Evolutionary conservation across 306 rosid species (phyloP).

Genomic region (Prunus salicina): DNA sequence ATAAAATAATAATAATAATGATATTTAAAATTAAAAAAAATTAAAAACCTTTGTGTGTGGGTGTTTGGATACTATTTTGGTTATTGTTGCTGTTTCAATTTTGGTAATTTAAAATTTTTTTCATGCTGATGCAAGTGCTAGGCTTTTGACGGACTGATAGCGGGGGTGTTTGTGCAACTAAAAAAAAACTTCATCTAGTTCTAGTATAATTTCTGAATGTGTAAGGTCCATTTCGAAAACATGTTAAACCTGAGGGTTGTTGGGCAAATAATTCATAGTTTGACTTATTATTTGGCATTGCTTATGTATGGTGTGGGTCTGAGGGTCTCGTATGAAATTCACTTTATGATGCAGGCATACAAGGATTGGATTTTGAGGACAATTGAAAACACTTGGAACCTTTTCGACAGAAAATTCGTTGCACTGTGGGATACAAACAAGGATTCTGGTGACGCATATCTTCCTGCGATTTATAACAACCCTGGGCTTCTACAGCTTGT

Average conservation of each 20-base stretch:
- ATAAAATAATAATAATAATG: no score
- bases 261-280: not conserved
- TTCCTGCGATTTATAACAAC: constrained; percentile 68
- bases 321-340: constrained; percentile 8
- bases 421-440: constrained; percentile 75
- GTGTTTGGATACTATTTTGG: not conserved
- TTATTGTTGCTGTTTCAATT: not conserved
- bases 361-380: constrained; percentile 87
- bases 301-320: not conserved
- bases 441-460: constrained; percentile 82
- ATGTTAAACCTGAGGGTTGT: not conserved
- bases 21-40: no score
- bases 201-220: no score
- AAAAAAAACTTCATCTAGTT: not conserved
- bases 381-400: constrained; percentile 76
- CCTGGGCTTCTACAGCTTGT: constrained; percentile 54
- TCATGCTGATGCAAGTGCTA: not conserved
- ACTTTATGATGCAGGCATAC: constrained; percentile 45
- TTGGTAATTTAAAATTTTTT: no score
- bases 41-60: not conserved
- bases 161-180: not conserved
- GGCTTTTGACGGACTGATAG: not conserved
- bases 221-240: not conserved
- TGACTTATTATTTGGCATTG: not conserved
- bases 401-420: constrained; percentile 56